Base-by-base conservation (phyloP, 1,284 basidiomycete genomes). In the Veloboletus limbatus region DNA sequence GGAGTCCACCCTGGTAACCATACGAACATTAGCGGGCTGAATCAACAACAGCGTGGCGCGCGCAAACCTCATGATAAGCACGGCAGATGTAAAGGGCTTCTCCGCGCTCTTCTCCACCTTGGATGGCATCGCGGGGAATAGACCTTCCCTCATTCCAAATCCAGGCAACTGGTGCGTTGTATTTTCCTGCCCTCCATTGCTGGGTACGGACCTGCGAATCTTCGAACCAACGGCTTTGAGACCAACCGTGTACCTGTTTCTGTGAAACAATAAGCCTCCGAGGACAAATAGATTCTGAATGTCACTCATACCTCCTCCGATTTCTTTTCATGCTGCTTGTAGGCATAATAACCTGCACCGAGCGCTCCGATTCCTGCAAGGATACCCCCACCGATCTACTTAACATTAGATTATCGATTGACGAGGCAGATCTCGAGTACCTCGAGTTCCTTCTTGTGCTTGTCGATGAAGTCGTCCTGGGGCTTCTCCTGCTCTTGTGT, bases 301-400 rank as follows among this genome's bases (percentile, higher is more conserved):
- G 24, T 31, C 25, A 21, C 13, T 25, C 66, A 28, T 57, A 78
- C 83, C 67, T 83, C 74, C 53, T 85, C 80, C 40, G 79, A 68
- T 40, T 65, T 69, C 56, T 84, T 71, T 54, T 78, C 69, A 54
- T 85, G 78, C 16, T 77, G 54, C 47, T 81, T 78, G 65, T 73
- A 81, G 1, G 76, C 78, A 39, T 65, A 62, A 45, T 69, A 66
- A 6, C 82, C 83, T 8, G 65, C 81, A 47, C 72, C 81, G 26
- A 82, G 43, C 8, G 69, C 62, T 16, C 74, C 77, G 26, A 70
- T 63, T 3, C 81, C 83, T 3, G 75, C 78, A 31, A 75, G 63
- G 28, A 87, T 54, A 25, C 81, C 85, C 31, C 81, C 85, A 24
- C 81, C 85, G 49, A 86, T 56, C 85, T 88, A 51, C 22, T 50